Base-by-base conservation (phyloP, 2,329 filamentous ascomycete species). In the Aspergillus viridinutans region DNA sequence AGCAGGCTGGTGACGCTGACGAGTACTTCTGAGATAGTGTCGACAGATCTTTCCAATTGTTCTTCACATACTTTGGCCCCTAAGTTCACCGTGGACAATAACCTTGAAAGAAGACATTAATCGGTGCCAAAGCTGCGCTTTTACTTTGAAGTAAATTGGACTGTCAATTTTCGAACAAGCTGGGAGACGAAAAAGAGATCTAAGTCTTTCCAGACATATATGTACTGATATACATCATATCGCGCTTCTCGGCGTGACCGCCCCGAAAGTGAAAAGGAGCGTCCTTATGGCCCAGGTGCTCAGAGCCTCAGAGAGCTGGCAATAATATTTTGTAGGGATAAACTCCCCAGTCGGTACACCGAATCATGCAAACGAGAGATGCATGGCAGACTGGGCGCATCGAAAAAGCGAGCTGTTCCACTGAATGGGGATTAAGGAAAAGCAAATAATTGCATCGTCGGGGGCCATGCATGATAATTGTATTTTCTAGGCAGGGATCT, bases 321-420 rank as follows among this genome's bases (percentile, higher is more conserved):
- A 45, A 45, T 14, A 14, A 47, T 25, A 21, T 47, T 14, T 12
- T 25, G 42, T 47, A 47, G 43, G 43, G 43, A 47, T 47, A 7
- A 17, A 12, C 21, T 26, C 21, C 21, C 2, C 1, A 26, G 23
- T 7, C 21, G 23, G 23, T 21, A 47, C 14, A 47, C 43, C 21
- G 9, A 23, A 47, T 21, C 23, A 25, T 51, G 47, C 35, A 47
- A 53, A 59, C 35, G 40, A 48, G 49, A 50, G 42, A 32, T 49
- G 49, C 43, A 54, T 54, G 59, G 49, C 59, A 54, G 58, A 63
- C 61, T 61, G 52, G 43, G 49, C 50, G 60, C 59, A 64, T 57
- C 53, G 52, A 58, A 59, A 54, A 52, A 45, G 62, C 55, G 55
- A 54, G 59, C 42, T 43, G 56, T 47, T 57, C 63, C 61, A 64